Conservation (phyloP, 73 alveolate species). For the Symbiodinium pilosum region DNA sequence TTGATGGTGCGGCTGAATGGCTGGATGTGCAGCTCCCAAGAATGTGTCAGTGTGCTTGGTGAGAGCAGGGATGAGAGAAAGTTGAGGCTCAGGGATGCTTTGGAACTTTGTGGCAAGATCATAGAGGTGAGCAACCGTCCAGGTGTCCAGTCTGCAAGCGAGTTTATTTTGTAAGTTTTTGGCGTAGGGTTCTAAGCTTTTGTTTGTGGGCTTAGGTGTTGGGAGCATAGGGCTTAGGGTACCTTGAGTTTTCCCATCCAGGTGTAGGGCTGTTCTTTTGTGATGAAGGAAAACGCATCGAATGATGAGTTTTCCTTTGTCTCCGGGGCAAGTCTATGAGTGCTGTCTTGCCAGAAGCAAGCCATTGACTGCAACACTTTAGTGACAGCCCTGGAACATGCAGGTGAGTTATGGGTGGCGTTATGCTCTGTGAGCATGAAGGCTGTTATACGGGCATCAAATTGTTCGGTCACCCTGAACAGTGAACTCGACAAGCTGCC, state of each 20-base stretch:
- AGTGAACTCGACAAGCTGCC: background rate
- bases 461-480: background rate
- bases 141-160: too few relatives aligned
- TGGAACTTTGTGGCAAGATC: too few relatives aligned
- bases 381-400: background rate
- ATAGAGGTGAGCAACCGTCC: too few relatives aligned
- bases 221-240: too few relatives aligned
- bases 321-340: background rate
- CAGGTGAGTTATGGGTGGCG: background rate
- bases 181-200: too few relatives aligned
- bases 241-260: too few relatives aligned
- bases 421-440: background rate
- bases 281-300: too few relatives aligned
- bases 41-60: background rate
- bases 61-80: background rate
- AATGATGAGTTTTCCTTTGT: too few relatives aligned
- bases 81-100: background rate
- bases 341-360: background rate
- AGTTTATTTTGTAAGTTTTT: too few relatives aligned
- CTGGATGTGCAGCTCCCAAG: background rate
- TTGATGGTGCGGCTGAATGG: background rate
- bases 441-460: background rate
- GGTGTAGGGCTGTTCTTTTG: too few relatives aligned
- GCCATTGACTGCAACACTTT: background rate
- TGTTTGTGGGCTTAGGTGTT: too few relatives aligned